Evolutionary conservation across 208 protist genomes (phyloP).

Genomic region (Wallacemonas rigidus): DNA sequence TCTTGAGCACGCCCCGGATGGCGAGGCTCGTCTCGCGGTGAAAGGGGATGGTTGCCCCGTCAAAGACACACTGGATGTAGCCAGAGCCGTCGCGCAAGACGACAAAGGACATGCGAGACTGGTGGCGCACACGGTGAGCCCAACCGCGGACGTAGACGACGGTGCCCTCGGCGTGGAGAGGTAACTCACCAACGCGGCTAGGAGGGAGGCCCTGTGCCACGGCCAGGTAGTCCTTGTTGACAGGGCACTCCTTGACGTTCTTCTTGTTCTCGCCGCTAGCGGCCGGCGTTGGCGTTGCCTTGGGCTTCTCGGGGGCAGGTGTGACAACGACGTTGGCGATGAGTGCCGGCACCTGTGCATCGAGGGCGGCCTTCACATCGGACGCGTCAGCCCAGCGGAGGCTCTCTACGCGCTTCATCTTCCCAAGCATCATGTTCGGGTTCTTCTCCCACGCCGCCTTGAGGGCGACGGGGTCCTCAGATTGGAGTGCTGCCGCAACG

Average conservation of each 20-base stretch:
- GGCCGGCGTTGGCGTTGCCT: neutral
- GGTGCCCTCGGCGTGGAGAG: slow-evolving; percentile 42
- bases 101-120: slow-evolving; percentile 96
- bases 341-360: slow-evolving; percentile 64
- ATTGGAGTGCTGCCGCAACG: slow-evolving; percentile 57
- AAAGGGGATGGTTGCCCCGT: slow-evolving; percentile 73
- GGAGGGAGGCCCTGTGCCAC: slow-evolving; percentile 49
- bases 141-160: slow-evolving; percentile 93
- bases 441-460: slow-evolving; percentile 82
- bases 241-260: slow-evolving; percentile 51
- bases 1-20: slow-evolving; percentile 69
- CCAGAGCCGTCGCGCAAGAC: slow-evolving; percentile 96
- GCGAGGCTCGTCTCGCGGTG: slow-evolving; percentile 87
- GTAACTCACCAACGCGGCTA: slow-evolving; percentile 55
- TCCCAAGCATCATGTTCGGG: slow-evolving; percentile 81
- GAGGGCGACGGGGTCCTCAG: slow-evolving; percentile 53
- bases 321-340: slow-evolving; percentile 45
- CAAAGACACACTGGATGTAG: slow-evolving; percentile 96
- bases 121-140: slow-evolving; percentile 94
- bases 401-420: slow-evolving; percentile 68
- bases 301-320: slow-evolving; percentile 9
- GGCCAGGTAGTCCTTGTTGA: slow-evolving; percentile 48
- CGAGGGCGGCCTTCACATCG: slow-evolving; percentile 60
- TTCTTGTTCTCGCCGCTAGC: slow-evolving; percentile 24
- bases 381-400: slow-evolving; percentile 82